phyloP scores from a whole-genome alignment of 768 basidiomycete species.

The Strobilomyces confusus region DNA sequence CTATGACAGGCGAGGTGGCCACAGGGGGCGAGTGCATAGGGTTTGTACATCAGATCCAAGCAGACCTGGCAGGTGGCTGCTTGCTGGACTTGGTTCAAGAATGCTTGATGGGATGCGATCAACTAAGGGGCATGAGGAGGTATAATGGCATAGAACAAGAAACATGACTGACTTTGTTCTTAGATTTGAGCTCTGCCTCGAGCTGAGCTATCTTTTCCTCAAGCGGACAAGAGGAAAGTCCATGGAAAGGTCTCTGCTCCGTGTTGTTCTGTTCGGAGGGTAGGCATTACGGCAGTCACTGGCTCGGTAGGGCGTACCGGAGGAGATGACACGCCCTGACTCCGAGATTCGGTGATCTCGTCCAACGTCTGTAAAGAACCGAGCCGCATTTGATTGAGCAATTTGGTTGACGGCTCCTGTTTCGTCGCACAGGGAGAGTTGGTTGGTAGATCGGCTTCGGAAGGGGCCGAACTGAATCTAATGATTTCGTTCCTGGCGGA shows the following conservation, averaged over 20 bases:
- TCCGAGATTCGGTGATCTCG: not conserved
- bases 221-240: slow-evolving; percentile 1
- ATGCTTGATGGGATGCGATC: slow-evolving; percentile 48
- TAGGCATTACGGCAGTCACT: slow-evolving; percentile 4
- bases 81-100: slow-evolving; percentile 54
- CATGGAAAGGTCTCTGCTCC: not conserved
- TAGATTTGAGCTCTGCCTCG: slow-evolving; percentile 40
- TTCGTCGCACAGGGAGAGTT: not conserved
- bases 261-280: slow-evolving; percentile 9
- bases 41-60: slow-evolving; percentile 66
- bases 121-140: slow-evolving; percentile 32
- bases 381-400: not conserved
- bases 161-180: slow-evolving; percentile 34
- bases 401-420: slow-evolving; percentile 1
- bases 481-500: slow-evolving; percentile 25
- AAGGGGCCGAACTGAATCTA: slow-evolving; percentile 22
- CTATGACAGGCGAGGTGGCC: slow-evolving; percentile 69
- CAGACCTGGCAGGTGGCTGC: slow-evolving; percentile 77
- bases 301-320: slow-evolving; percentile 10
- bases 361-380: not conserved
- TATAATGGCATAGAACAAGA: not conserved
- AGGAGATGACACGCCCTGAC: slow-evolving; percentile 9
- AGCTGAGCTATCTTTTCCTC: slow-evolving; percentile 36
- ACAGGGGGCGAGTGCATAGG: slow-evolving; percentile 72
- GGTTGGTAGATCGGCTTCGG: slow-evolving; percentile 8